Evolutionary conservation across 2,329 filamentous ascomycete genomes (phyloP), one percentile per base, ranked within the genome.

Genomic region (Fusarium irregulare): DNA sequence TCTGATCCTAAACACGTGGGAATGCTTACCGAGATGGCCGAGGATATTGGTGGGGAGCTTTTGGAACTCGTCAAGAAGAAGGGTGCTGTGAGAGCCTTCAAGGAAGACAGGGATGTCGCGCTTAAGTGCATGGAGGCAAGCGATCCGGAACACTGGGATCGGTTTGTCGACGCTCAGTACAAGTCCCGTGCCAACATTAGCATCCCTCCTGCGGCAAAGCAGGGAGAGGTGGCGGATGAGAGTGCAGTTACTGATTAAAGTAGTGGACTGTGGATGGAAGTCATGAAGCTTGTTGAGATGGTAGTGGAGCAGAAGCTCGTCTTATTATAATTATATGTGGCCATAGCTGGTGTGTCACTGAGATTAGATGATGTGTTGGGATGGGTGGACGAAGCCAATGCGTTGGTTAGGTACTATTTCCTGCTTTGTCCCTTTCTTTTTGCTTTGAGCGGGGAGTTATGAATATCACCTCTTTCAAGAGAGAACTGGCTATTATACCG

Each of bases 71-170:
- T 88, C 6, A 82, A 85, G 55, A 82, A 85, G 44, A 85, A 87
- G 71, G 91, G 91, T 1, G 86, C 87, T 53, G 83, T 92, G 14
- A 82, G 83, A 58, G 86, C 88, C 1, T 89, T 93, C 70, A 84
- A 87, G 72, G 87, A 90, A 74, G 79, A 89, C 68, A 83, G 81
- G 60, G 84, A 86, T 18, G 76, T 85, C 55, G 81, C 89, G 21
- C 76, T 85, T 42, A 80, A 81, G 64, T 75, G 78, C 51, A 75
- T 90, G 68, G 83, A 87, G 20, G 87, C 87, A 7, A 85, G 86
- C 28, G 92, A 93, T 68, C 88, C 89, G 0, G 87, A 89, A 66
- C 85, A 91, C 77, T 88, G 92, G 86, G 85, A 86, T 51, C 80
- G 81, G 10, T 88, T 94, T 75, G 84, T 86, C 25, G 88, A 91